Evolutionary conservation across 2,329 filamentous ascomycete genomes (phyloP).

Genomic region (Cryphonectria naterciae): DNA sequence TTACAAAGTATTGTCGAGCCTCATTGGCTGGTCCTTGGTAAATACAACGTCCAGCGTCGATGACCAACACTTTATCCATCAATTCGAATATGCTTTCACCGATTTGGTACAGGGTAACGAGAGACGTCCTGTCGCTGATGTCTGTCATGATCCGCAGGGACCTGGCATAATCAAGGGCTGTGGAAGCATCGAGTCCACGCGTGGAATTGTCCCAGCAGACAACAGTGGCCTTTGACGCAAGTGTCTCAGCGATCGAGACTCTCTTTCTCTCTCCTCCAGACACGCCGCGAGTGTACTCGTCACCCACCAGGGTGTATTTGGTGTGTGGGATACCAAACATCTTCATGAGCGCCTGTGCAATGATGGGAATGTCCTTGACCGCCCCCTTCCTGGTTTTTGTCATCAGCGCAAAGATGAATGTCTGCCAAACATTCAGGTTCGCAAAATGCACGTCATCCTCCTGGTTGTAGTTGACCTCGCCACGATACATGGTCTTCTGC

Average conservation of each 20-base stretch:
- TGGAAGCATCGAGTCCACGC: constrained; percentile 66
- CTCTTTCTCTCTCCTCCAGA: constrained; percentile 72
- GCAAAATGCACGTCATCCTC: constrained; percentile 63
- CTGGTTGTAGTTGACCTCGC: constrained; percentile 69
- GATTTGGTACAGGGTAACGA: constrained; percentile 69
- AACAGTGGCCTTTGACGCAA: constrained; percentile 60
- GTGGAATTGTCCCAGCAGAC: constrained; percentile 78
- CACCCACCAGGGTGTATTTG: constrained; percentile 68
- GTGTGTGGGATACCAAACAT: constrained; percentile 73
- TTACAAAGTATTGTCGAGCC: constrained; percentile 67
- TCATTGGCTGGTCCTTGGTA: constrained; percentile 67
- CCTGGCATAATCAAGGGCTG: constrained; percentile 68
- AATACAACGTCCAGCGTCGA: constrained; percentile 70
- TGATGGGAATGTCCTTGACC: constrained; percentile 61
- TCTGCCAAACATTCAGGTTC: constrained; percentile 69
- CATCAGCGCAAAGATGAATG: constrained; percentile 68
- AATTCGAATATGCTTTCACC: constrained; percentile 61
- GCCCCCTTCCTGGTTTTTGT: constrained; percentile 66
- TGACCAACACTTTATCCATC: constrained; percentile 71
- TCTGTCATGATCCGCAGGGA: constrained; percentile 69
- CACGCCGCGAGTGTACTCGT: constrained; percentile 65
- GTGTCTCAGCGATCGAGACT: constrained; percentile 75
- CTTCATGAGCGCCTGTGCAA: constrained; percentile 64
- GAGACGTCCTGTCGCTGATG: constrained; percentile 61
- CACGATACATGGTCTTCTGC: constrained; percentile 59